A percentile compares a stretch with the other conserved stretches of the same genome.
Evolutionary conservation across 2,329 filamentous ascomycete species (phyloP).

Genomic region (Aspergillus tamarii): DNA sequence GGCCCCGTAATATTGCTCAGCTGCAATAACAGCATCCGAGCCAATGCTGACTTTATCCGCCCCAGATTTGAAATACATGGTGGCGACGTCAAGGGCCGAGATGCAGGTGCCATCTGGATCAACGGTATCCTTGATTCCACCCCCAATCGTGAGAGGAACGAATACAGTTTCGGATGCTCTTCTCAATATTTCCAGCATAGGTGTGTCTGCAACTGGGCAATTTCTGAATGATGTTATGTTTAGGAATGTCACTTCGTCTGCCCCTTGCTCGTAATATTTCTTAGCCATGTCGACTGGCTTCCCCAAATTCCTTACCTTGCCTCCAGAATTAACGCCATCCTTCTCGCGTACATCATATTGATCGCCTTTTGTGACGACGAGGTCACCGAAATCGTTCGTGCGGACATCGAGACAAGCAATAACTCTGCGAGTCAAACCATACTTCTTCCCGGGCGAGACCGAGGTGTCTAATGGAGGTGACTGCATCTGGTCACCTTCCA

Average conservation of each 20-base stretch:
- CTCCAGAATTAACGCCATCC: conserved; percentile 56
- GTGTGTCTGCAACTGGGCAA: conserved; percentile 85
- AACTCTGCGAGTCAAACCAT: conserved; percentile 86
- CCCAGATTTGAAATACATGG: conserved; percentile 95
- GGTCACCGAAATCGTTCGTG: conserved; percentile 88
- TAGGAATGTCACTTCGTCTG: conserved; percentile 95
- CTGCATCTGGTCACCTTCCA: conserved; percentile 68
- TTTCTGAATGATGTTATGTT: conserved; percentile 99
- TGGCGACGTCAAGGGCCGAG: conserved; percentile 90
- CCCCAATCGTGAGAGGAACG: conserved; percentile 92
- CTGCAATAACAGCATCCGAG: conserved; percentile 88
- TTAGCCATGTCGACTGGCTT: conserved; percentile 95
- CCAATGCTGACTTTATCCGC: conserved; percentile 98
- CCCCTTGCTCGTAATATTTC: conserved; percentile 93
- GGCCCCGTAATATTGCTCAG: conserved; percentile 81
- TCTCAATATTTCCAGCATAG: conserved; percentile 93
- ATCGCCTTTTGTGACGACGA: conserved; percentile 97
- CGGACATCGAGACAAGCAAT: conserved; percentile 97
- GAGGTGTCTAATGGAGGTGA: conserved; percentile 49
- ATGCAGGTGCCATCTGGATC: conserved; percentile 85
- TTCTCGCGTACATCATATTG: conserved; percentile 99
- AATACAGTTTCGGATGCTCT: conserved; percentile 89
- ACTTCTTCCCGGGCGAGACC: conserved; percentile 34
- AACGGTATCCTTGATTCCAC: conserved; percentile 89
- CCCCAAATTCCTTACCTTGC: conserved; percentile 83